Evolutionary conservation across 768 basidiomycete species (phyloP).

Genomic region (Termitomyces sp.): DNA sequence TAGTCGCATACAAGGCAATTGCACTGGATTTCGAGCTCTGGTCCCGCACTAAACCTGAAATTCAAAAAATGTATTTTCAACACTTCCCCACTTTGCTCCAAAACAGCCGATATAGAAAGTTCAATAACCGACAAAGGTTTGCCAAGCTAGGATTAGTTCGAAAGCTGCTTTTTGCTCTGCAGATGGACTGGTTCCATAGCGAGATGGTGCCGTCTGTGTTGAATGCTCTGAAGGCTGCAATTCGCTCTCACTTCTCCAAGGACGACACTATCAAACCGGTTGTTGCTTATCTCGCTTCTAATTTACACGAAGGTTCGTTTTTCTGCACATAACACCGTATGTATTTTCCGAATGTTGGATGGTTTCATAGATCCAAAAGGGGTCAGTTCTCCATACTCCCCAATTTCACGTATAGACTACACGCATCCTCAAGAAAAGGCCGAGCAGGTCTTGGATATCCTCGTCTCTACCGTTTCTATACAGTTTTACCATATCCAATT

Average conservation of each 20-base stretch:
- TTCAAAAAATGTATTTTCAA: conserved; percentile 75
- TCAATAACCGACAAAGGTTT: conserved; percentile 73
- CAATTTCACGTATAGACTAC: conserved; percentile 52
- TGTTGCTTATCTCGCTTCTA: conserved; percentile 80
- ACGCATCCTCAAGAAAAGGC: conserved; percentile 51
- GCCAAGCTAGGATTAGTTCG: conserved; percentile 67
- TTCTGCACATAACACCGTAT: not conserved
- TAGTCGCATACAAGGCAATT: conserved; percentile 74
- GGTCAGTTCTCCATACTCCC: conserved; percentile 47
- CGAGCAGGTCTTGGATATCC: conserved; percentile 58
- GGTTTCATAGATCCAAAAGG: conserved; percentile 14
- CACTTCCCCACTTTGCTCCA: conserved; percentile 76
- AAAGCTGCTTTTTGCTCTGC: conserved; percentile 76
- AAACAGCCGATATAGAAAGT: conserved; percentile 67
- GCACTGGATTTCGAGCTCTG: conserved; percentile 91
- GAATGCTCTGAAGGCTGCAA: conserved; percentile 55
- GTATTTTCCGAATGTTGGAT: not conserved
- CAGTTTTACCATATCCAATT: conserved; percentile 65
- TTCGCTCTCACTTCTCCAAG: conserved; percentile 62
- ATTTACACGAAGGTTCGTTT: conserved; percentile 56
- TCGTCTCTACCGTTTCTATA: conserved; percentile 57
- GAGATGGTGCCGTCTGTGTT: conserved; percentile 48
- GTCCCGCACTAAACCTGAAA: conserved; percentile 63
- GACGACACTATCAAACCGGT: conserved; percentile 82
- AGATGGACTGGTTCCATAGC: conserved; percentile 69